A percentile compares a stretch with the other conserved stretches of the same genome.
Evolutionary conservation across 805 yeast species (phyloP).

Genomic region (Tetrapisispora arboricola): DNA sequence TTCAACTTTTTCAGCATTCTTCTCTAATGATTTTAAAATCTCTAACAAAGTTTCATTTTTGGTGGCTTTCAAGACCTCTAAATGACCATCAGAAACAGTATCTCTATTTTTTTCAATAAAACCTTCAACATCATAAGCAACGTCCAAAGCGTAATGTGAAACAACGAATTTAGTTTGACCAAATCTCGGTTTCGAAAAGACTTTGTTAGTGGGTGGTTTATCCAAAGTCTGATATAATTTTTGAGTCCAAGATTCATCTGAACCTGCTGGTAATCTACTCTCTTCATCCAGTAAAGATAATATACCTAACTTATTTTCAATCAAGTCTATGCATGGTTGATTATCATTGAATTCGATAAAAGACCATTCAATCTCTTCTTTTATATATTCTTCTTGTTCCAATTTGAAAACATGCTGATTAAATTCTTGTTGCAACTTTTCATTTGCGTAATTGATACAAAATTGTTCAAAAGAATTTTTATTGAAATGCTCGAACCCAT

Average conservation of each 20-base stretch:
- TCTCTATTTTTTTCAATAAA: constrained; percentile 96
- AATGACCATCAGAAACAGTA: constrained; percentile 91
- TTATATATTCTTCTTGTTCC: constrained; percentile 90
- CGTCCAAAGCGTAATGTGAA: constrained; percentile 91
- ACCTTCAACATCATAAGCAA: constrained; percentile 83
- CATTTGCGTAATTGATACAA: constrained; percentile 94
- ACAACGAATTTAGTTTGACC: constrained; percentile 88
- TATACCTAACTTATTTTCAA: constrained; percentile 82
- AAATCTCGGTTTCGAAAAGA: constrained; percentile 86
- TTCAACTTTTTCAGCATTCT: constrained; percentile 37
- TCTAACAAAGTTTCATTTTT: constrained; percentile 54
- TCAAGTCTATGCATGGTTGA: constrained; percentile 90
- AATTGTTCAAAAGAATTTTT: constrained; percentile 93
- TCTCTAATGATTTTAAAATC: constrained; percentile 56
- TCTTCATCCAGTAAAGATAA: constrained; percentile 88
- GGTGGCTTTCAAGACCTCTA: constrained; percentile 69
- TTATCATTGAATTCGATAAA: constrained; percentile 93
- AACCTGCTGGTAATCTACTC: constrained; percentile 87
- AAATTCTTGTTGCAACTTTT: constrained; percentile 93
- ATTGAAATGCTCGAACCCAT: constrained; percentile 94
- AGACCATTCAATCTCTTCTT: constrained; percentile 91
- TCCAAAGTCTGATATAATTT: constrained; percentile 81
- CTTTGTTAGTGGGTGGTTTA: constrained; percentile 63
- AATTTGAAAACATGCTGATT: constrained; percentile 94
- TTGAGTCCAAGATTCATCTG: constrained; percentile 84